Evolutionary conservation across 345 rosid genomes (phyloP).

Genomic region (Corymbia maculata): DNA sequence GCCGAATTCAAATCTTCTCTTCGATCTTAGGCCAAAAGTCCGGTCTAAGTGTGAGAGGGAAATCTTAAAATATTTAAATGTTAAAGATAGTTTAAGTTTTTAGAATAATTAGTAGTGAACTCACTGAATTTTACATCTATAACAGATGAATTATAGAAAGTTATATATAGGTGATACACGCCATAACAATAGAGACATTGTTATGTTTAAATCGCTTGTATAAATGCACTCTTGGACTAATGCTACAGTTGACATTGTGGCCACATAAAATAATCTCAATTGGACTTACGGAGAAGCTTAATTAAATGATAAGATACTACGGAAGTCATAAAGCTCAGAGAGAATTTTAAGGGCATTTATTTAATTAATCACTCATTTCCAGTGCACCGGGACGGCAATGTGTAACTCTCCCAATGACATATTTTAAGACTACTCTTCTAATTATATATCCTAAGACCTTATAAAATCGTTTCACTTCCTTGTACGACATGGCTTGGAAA

Average conservation of each 20-base stretch:
- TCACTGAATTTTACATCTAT: not conserved
- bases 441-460: not conserved
- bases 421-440: not conserved
- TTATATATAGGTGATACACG: not conserved
- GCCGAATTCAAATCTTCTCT: not conserved
- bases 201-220: not conserved
- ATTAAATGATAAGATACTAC: not conserved
- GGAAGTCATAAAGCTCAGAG: not conserved
- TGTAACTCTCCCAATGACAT: not conserved
- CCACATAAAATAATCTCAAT: not conserved
- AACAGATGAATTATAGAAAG: not conserved
- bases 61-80: not conserved
- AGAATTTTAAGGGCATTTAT: not conserved
- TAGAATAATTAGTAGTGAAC: rapidly evolving
- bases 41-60: not conserved
- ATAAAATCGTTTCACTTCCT: not conserved
- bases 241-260: not conserved
- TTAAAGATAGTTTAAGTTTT: not conserved
- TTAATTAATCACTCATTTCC: not conserved
- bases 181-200: not conserved
- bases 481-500: not conserved
- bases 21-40: not conserved
- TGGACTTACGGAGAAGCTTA: not conserved
- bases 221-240: not conserved
- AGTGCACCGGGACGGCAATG: not conserved